These are phyloP conservation scores for Cornus kousa DNA, from an alignment of 148 eudicot genomes.

Conservation along the genomic window DNA sequence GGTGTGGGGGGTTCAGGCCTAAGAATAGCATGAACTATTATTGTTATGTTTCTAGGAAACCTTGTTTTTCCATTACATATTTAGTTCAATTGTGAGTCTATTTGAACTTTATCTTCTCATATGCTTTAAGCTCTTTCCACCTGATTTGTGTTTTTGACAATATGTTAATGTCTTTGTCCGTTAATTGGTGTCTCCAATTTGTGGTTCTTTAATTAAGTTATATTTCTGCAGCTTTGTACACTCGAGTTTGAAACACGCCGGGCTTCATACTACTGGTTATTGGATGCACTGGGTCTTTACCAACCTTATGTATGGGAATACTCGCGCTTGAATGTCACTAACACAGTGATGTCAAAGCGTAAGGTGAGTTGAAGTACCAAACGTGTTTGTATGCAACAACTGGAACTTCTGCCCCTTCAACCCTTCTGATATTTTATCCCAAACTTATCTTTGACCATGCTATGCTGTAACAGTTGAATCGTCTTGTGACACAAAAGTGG, in stretches of 20 bases:
- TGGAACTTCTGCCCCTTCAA: neutral
- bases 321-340: slow-evolving; percentile 84
- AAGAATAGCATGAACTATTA: too few species aligned
- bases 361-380: slow-evolving; percentile 50
- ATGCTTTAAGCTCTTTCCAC: neutral
- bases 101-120: too few species aligned
- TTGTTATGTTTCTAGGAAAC: too few species aligned
- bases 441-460: neutral
- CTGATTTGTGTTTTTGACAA: neutral
- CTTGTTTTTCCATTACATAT: too few species aligned
- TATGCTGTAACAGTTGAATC: slow-evolving; percentile 57
- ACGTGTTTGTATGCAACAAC: neutral
- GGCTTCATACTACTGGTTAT: slow-evolving; percentile 95
- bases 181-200: neutral
- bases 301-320: slow-evolving; percentile 97
- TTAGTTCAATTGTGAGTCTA: too few species aligned
- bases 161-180: neutral
- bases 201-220: neutral
- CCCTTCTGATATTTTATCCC: neutral
- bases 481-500: slow-evolving; percentile 82
- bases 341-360: slow-evolving; percentile 96
- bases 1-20: too few species aligned
- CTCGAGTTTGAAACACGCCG: slow-evolving; percentile 97
- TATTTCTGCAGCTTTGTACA: slow-evolving; percentile 71
- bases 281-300: slow-evolving; percentile 80